phyloP scores from a whole-genome alignment of 768 basidiomycete species.

The Pulveroboletus frians region DNA sequence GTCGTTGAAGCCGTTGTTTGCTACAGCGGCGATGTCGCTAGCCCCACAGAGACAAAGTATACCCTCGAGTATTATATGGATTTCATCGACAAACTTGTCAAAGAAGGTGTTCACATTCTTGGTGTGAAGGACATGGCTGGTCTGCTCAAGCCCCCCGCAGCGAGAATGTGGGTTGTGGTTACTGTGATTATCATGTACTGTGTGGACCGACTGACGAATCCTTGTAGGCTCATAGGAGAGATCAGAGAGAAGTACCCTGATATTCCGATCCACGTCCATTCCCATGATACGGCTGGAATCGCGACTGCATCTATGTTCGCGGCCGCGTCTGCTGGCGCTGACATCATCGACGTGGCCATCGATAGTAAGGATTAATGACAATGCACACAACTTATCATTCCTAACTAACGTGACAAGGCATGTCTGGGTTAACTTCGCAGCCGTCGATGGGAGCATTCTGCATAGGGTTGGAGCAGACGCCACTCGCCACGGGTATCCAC shows the following conservation, averaged over 20 bases:
- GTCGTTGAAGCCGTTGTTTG: conserved; percentile 96
- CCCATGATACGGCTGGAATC: conserved; percentile 98
- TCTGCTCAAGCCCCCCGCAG: conserved; percentile 90
- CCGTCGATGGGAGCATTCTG: conserved; percentile 98
- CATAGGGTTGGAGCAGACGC: conserved; percentile 91
- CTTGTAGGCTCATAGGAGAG: conserved; percentile 76
- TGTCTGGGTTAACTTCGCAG: conserved; percentile 98
- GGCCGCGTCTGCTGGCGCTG: conserved; percentile 92
- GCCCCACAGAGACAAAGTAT: conserved; percentile 93
- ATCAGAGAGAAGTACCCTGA: conserved; percentile 96
- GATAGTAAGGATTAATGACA: conserved; percentile 64
- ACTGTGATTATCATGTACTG: not conserved
- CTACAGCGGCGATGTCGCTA: conserved; percentile 97
- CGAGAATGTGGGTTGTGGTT: conserved; percentile 61
- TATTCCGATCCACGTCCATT: conserved; percentile 98
- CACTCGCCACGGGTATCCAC: conserved; percentile 90
- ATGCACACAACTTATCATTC: not conserved
- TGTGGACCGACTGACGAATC: conserved; percentile 4
- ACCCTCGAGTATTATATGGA: conserved; percentile 96
- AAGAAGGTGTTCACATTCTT: conserved; percentile 93
- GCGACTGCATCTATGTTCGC: conserved; percentile 97
- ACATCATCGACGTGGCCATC: conserved; percentile 96
- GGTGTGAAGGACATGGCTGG: conserved; percentile 99
- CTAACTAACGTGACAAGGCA: conserved; percentile 50
- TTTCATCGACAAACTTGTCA: conserved; percentile 88